Evolutionary conservation across 306 rosid species (phyloP).

Genomic region (Hylodesmum podocarpum): DNA sequence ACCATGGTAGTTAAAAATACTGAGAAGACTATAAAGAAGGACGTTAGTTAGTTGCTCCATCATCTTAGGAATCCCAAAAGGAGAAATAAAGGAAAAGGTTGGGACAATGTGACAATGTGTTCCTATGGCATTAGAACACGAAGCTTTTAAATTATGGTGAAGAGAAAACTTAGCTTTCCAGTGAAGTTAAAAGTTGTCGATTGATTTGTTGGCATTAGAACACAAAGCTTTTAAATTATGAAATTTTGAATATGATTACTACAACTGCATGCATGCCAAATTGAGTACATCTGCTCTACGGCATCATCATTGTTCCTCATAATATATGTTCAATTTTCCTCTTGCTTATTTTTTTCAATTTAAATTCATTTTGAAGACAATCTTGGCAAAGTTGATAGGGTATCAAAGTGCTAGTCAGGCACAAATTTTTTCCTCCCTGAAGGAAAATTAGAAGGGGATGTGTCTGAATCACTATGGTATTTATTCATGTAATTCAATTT

Average conservation of each 20-base stretch:
- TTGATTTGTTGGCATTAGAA: conserved; percentile 32
- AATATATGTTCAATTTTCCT: background rate
- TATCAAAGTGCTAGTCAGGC: background rate
- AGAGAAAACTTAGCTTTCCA: conserved; percentile 41
- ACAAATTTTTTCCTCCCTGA: background rate
- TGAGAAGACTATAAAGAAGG: conserved; percentile 28
- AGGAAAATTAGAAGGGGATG: background rate
- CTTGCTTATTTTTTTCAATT: conserved; percentile 7
- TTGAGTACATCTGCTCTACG: conserved; percentile 17
- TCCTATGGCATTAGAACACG: background rate
- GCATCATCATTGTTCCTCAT: conserved; percentile 11
- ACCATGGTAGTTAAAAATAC: conserved; percentile 27
- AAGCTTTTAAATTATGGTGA: conserved; percentile 16
- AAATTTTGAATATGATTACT: conserved; percentile 6
- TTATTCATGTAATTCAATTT: background rate
- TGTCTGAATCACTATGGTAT: background rate
- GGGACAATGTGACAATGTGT: conserved; percentile 25
- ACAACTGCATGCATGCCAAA: conserved; percentile 4
- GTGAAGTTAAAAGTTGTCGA: conserved; percentile 32
- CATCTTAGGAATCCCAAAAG: conserved; percentile 28
- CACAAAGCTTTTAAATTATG: too few relatives aligned
- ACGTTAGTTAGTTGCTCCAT: conserved; percentile 24
- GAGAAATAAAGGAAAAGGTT: conserved; percentile 3
- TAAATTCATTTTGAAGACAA: background rate
- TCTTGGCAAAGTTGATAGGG: background rate